Evolutionary conservation across 192 early-diverging fungal genomes (phyloP), one percentile per base, ranked within the genome.

Genomic region (Phlyctochytrium bullatum): DNA sequence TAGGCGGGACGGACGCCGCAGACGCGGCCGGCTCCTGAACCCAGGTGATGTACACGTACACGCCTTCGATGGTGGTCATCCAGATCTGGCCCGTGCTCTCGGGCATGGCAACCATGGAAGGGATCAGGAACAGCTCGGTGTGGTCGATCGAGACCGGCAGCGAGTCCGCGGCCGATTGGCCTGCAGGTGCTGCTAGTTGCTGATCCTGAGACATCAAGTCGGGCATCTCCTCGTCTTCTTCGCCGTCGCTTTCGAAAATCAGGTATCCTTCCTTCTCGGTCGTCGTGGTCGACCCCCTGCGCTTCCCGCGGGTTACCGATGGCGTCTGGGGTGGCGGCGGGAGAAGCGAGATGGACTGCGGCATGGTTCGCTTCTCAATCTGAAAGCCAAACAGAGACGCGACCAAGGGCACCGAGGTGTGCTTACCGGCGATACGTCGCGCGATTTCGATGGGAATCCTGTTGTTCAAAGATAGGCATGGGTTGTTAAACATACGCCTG

Each of bases 21-120:
- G 12, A 47, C 65, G 40, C 6, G 20, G 23, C 2, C n/a, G 66
- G 66, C 25, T 30, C 59, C 51, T 30, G 23, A 29, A 71, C 56
- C 70, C 70, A 72, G 4, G 70, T 72, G 47, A 72, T 72, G 57
- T 72, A 72, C 2, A 72, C 63, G 53, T 65, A 72, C 16, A 72
- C 64, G 25, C 64, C 64, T n/a, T 72, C 70, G 27, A 72, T 66
- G 2, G 62, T 66, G 24, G 70, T 72, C 64, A 72, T 65, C 70
- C 70, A 72, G 54, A 72, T 66, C 6, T 14, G 20, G 20, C 40
- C 40, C 6, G 40, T 6, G 6, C 10, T 14, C 6, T 6, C 10
- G 6, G 40, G 40, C 10, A 6, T 47, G 10, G 40, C 10, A n/a
- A n/a, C n/a, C n/a, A n/a, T n/a, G n/a, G n/a, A n/a, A 6, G 40